Evolutionary conservation across 1,284 basidiomycete genomes (phyloP).

Genomic region (Bondarzewia mesenterica): DNA sequence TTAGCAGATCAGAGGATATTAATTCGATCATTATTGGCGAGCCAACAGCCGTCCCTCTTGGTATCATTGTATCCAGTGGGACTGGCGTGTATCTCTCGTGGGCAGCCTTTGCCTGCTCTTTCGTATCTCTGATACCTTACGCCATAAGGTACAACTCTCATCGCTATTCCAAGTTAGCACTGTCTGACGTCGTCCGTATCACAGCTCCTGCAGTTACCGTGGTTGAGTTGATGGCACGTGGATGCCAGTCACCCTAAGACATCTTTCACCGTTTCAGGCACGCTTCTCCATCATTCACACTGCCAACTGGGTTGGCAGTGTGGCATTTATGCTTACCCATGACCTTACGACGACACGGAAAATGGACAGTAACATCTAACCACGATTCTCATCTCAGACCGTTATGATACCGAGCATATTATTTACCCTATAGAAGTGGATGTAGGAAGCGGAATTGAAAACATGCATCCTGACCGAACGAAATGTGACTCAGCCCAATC

Average conservation of each 20-base stretch:
- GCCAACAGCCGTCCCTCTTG: conserved; percentile 35
- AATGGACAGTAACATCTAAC: neutral
- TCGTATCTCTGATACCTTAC: conserved; percentile 60
- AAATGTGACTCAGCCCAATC: no score
- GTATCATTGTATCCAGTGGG: conserved; percentile 55
- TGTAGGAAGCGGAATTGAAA: neutral
- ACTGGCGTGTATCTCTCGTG: conserved; percentile 56
- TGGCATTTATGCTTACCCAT: neutral
- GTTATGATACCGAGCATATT: conserved; percentile 3
- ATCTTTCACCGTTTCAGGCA: neutral
- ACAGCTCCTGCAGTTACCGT: conserved; percentile 62
- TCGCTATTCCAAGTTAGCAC: neutral
- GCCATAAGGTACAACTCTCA: conserved; percentile 48
- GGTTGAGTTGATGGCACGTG: conserved; percentile 30
- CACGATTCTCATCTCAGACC: neutral
- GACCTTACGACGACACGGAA: neutral
- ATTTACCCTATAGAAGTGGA: conserved; percentile 2
- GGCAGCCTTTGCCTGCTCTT: conserved; percentile 60
- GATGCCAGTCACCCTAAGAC: no score
- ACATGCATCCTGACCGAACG: neutral
- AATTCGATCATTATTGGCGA: conserved; percentile 40
- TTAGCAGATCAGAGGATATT: conserved; percentile 54
- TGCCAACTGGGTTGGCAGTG: neutral
- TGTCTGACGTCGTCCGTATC: neutral
- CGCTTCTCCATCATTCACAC: neutral